Base-by-base conservation (phyloP, 2,329 filamentous ascomycete species). In the Fusarium duplospermum region DNA sequence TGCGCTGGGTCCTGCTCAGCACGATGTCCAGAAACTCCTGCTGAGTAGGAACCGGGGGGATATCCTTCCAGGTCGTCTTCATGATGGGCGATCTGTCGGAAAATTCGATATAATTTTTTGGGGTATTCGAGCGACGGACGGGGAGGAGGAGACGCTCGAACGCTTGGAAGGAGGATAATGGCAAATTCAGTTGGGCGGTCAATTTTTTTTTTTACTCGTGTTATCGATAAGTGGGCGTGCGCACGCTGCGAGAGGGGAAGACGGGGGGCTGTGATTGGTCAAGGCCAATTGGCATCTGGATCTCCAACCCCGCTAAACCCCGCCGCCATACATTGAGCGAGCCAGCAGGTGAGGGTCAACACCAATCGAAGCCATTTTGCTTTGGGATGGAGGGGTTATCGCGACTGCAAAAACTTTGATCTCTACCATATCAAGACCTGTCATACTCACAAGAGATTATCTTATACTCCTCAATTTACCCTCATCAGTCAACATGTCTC, bases 21-120 rank as follows among this genome's bases (percentile, higher is more conserved):
- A 98, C 95, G 83, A 99, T 98, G 85, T 99, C 96, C 79, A 99
- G 89, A 81, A 99, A 98, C 86, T 99, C 96, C 87, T 97, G 93
- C 83, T 93, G 93, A 80, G 94, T 97, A 67, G 96, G 96, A 76
- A 97, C 94, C 76, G 94, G 94, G 73, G 93, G 92, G 79, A 97
- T 97, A 81, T 93, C 92, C 83, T 92, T 92, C 90, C 90, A 92
- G 65, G 89, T 90, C 73, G 87, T 89, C 86, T 89, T 89, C 88
- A 89, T 89, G 64, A 73, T 85, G 86, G 83, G 80, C 80, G 76
- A 80, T 73, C 77, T 76, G 42, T 60, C 31, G 38, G 57, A 62
- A 40, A 66, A n/a, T 62, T 73, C 6, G 20, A 47, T 64, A 54
- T 72, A 31, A 42, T 52, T 35, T 35, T 47, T 33, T 33, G 31